Conservation (phyloP, 495 filamentous ascomycete genomes). For the Penicillium longicatenatum region DNA sequence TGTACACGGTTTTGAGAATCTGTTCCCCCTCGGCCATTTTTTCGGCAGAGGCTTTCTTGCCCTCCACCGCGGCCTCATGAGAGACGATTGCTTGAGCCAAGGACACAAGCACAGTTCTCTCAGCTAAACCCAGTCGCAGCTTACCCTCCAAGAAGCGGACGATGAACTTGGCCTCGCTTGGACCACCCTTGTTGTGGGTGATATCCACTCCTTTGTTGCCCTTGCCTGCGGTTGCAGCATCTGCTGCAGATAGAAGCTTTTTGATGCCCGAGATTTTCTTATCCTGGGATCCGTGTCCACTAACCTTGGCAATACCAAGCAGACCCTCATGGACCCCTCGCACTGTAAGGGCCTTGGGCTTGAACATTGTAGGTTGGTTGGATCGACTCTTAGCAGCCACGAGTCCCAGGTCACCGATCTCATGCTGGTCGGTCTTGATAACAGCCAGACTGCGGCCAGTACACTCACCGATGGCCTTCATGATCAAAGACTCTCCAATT, state of each 20-base stretch:
- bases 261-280: constrained; percentile 94
- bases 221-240: constrained; percentile 68
- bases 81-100: constrained; percentile 84
- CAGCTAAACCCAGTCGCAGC: constrained; percentile 84
- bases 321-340: constrained; percentile 84
- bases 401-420: constrained; percentile 92
- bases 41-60: constrained; percentile 65
- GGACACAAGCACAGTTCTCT: constrained; percentile 86
- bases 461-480: constrained; percentile 95
- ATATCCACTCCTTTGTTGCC: constrained; percentile 74
- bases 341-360: constrained; percentile 88
- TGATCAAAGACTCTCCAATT: constrained; percentile 95
- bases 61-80: constrained; percentile 72
- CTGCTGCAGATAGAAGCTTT: constrained; percentile 86
- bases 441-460: constrained; percentile 84
- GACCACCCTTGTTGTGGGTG: constrained; percentile 87
- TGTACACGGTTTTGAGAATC: constrained; percentile 88
- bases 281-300: constrained; percentile 84
- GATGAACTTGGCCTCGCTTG: constrained; percentile 92
- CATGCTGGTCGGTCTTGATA: constrained; percentile 92
- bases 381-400: constrained; percentile 93
- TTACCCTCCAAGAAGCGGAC: constrained; percentile 94
- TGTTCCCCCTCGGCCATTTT: constrained; percentile 81
- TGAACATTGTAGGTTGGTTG: constrained; percentile 96
- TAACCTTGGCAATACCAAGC: constrained; percentile 82